Evolutionary conservation across 257 asterid genomes (phyloP).

Genomic region (Ajuga chamaepitys): DNA sequence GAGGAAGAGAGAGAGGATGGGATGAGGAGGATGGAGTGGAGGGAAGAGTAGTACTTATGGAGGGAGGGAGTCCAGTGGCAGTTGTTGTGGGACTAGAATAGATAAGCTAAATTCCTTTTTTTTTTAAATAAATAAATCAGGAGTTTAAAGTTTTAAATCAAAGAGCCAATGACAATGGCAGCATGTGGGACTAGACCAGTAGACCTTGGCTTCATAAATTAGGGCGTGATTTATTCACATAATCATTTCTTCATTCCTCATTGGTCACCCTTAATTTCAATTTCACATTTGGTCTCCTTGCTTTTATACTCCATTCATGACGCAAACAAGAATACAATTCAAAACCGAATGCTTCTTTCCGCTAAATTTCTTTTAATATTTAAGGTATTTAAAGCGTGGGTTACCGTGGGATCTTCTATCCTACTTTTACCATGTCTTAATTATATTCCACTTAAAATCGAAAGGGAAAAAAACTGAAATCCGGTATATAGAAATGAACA

Average conservation of each 20-base stretch:
- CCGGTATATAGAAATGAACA: no score
- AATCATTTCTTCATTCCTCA: conserved; percentile 12
- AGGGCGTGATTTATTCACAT: conserved; percentile 10
- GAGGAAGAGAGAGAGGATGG: neutral
- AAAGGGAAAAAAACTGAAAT: no score
- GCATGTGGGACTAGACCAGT: conserved; percentile 5
- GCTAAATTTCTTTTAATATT: no score
- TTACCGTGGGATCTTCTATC: no score
- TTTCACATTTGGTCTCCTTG: neutral
- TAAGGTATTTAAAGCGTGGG: no score
- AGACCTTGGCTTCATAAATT: conserved; percentile 11
- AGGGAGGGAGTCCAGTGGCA: conserved; percentile 44
- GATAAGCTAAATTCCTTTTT: no score
- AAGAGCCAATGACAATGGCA: conserved; percentile 14
- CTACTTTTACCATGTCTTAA: no score
- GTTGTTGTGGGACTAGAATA: no score
- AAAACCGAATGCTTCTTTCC: no score
- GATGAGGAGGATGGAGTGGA: conserved; percentile 22
- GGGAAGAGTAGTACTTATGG: conserved; percentile 67
- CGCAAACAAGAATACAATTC: no score
- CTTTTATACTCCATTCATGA: neutral
- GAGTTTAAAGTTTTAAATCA: neutral
- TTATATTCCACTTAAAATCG: no score
- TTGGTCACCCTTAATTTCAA: conserved; percentile 8
- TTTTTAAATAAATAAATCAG: neutral